Conservation (phyloP, 805 yeast species). For the Wickerhamiella sorbophila region DNA sequence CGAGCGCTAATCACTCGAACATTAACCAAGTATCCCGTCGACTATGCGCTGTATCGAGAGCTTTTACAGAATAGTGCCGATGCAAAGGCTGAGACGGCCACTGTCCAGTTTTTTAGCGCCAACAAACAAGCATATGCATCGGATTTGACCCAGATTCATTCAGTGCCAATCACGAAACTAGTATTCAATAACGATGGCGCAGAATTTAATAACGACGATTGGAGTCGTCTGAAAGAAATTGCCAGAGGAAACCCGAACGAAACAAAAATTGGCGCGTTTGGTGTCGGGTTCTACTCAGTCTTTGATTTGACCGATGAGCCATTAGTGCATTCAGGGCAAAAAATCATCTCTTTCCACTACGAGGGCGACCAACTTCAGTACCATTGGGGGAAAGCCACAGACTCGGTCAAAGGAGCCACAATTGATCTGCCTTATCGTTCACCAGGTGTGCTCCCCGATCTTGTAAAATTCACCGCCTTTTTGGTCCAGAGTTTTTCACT, state of each 20-base stretch:
- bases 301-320: constrained; percentile 79
- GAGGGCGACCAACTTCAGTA: constrained; percentile 28
- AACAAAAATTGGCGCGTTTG: constrained; percentile 31
- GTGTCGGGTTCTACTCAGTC: constrained; percentile 47
- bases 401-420: constrained; percentile 23
- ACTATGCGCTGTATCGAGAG: constrained; percentile 29
- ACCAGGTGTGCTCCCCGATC: constrained; percentile 21
- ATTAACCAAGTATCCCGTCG: constrained; percentile 30
- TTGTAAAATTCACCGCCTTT: constrained; percentile 25
- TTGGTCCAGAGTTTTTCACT: constrained; percentile 27
- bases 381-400: constrained; percentile 16
- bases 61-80: constrained; percentile 30
- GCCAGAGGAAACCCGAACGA: constrained; percentile 33
- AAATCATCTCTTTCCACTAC: constrained; percentile 26
- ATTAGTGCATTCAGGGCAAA: constrained; percentile 35
- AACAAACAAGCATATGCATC: constrained; percentile 6
- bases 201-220: constrained; percentile 25
- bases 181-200: constrained; percentile 24
- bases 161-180: constrained; percentile 20
- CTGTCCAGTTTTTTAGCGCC: constrained; percentile 19
- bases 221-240: constrained; percentile 28
- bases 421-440: constrained; percentile 27
- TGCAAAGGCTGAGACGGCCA: constrained; percentile 26
- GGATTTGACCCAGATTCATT: constrained; percentile 15
- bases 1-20: constrained; percentile 30